These are phyloP conservation scores for Pestalotiopsis sp. DNA, from an alignment of 2,329 filamentous ascomycete species.

Conservation along the genomic window DNA sequence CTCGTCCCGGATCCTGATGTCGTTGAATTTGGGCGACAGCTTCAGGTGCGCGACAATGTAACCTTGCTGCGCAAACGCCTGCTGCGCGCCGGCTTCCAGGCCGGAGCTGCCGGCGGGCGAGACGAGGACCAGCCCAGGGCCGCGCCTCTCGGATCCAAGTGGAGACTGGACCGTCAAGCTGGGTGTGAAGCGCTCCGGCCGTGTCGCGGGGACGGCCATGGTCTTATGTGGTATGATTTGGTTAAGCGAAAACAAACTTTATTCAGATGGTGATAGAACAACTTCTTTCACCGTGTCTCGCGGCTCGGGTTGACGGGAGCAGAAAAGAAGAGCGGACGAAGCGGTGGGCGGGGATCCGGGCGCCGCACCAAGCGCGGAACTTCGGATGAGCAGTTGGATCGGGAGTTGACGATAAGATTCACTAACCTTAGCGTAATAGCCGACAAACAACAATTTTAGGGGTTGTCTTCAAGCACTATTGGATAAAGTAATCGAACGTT, in stretches of 20 bases:
- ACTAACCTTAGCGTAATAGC: background rate
- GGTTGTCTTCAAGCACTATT: background rate
- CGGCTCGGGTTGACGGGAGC: background rate
- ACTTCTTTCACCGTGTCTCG: background rate
- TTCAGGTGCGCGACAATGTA: background rate
- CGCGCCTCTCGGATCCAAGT: constrained; percentile 1
- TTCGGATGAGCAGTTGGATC: background rate
- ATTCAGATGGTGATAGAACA: background rate
- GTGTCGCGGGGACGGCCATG: background rate
- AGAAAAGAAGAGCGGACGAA: background rate
- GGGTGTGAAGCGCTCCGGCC: background rate
- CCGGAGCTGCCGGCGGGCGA: background rate
- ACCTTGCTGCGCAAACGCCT: background rate
- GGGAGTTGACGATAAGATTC: background rate
- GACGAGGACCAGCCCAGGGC: background rate
- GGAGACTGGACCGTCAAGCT: constrained; percentile 6
- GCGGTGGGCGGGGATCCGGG: background rate
- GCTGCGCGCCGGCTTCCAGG: background rate
- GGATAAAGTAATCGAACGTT: background rate
- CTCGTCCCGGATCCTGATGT: constrained; percentile 1
- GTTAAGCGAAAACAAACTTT: background rate
- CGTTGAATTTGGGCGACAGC: background rate
- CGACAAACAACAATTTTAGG: no score
- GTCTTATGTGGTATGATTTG: background rate
- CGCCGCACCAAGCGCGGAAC: background rate